Evolutionary conservation across 2,329 filamentous ascomycete species (phyloP).

Genomic region (Neopestalotiopsis rosae): DNA sequence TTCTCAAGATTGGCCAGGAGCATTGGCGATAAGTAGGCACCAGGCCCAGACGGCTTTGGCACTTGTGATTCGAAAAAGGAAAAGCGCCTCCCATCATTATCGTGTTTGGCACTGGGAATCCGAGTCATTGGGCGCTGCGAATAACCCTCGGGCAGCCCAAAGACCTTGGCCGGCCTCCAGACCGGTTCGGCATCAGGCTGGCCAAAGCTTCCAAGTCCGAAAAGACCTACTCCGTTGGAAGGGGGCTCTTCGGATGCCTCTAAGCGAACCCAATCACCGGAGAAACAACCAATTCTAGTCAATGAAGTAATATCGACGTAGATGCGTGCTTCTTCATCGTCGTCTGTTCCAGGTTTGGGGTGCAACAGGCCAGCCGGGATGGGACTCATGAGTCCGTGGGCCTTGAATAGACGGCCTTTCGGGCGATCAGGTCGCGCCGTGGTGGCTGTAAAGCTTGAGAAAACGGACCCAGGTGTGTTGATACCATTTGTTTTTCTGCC

Average conservation of each 20-base stretch:
- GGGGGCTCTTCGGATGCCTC: conserved; percentile 79
- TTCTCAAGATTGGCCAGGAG: conserved; percentile 85
- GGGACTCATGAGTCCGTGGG: conserved; percentile 73
- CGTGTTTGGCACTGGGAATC: conserved; percentile 60
- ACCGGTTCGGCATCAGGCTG: conserved; percentile 65
- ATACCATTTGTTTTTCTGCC: conserved; percentile 72
- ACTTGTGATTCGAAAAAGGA: conserved; percentile 75
- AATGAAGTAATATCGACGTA: conserved; percentile 89
- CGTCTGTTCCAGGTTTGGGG: conserved; percentile 75
- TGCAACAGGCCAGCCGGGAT: conserved; percentile 83
- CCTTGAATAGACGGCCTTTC: conserved; percentile 82
- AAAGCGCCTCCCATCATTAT: conserved; percentile 52
- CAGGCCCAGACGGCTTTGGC: conserved; percentile 60
- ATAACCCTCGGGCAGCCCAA: conserved; percentile 82
- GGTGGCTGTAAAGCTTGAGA: conserved; percentile 84
- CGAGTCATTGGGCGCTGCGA: conserved; percentile 64
- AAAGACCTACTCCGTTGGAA: conserved; percentile 67
- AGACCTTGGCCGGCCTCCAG: conserved; percentile 88
- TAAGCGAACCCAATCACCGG: conserved; percentile 92
- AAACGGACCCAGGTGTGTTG: conserved; percentile 84
- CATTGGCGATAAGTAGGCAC: conserved; percentile 81
- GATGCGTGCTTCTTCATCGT: conserved; percentile 88
- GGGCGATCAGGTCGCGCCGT: conserved; percentile 77
- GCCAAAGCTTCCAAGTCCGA: conserved; percentile 71
- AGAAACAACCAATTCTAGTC: conserved; percentile 92